phyloP scores from a whole-genome alignment of 805 yeast genomes.

The Yarrowia sp. region DNA sequence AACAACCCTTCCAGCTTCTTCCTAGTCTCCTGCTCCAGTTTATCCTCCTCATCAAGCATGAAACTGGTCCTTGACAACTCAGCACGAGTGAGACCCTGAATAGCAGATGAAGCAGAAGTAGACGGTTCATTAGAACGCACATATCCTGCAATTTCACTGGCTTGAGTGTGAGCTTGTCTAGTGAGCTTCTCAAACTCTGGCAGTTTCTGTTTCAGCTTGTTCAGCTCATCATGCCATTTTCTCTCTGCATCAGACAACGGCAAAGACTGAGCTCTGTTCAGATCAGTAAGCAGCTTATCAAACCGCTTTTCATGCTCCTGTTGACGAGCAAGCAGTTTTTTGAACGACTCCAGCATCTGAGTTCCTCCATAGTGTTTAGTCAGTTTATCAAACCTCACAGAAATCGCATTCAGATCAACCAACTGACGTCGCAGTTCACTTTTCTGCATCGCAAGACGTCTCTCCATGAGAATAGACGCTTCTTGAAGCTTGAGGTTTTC shows the following conservation, averaged over 20 bases:
- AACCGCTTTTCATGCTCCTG: constrained; percentile 39
- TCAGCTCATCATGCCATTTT: constrained; percentile 48
- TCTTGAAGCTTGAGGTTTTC: constrained; percentile 38
- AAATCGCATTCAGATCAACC: constrained; percentile 34
- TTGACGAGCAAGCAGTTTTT: constrained; percentile 40
- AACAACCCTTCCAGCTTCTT: not conserved
- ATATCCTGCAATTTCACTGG: not conserved
- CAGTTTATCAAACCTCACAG: constrained; percentile 29
- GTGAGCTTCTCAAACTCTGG: constrained; percentile 28
- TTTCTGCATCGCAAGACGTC: constrained; percentile 43
- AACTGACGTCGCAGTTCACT: constrained; percentile 47
- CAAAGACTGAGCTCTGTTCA: constrained; percentile 32
- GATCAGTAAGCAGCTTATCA: constrained; percentile 34
- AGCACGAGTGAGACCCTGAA: not conserved
- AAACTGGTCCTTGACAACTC: constrained; percentile 7
- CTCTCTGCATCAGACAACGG: constrained; percentile 45
- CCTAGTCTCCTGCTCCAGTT: not conserved
- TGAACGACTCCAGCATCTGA: constrained; percentile 30
- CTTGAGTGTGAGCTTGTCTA: constrained; percentile 28
- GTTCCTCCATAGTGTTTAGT: not conserved
- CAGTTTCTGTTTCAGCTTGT: constrained; percentile 35
- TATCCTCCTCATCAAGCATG: constrained; percentile 11
- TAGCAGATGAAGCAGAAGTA: not conserved
- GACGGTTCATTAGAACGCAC: not conserved
- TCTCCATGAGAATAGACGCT: constrained; percentile 42